Base-by-base conservation (phyloP, 768 basidiomycete species). In the Psilocybe subaeruginosa region DNA sequence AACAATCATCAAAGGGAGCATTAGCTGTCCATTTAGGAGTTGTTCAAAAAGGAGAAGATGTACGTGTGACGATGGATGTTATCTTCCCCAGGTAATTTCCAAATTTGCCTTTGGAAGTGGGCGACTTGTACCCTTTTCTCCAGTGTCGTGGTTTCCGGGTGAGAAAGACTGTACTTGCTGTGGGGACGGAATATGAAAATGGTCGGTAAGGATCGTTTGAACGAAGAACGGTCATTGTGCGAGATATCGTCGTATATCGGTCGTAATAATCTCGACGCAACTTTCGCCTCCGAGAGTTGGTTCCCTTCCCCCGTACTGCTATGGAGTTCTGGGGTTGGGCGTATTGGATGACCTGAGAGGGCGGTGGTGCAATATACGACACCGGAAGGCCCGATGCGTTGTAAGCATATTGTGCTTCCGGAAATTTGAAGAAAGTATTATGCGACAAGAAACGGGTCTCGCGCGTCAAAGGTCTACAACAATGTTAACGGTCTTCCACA, bases 101-200 rank as follows among this genome's bases (percentile, higher is more conserved):
- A 27, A 66, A 41, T 19, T 62, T 62, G 8, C 62, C 61, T 47
- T 63, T 57, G 16, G 51, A 53, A 23, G 65, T 58, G 8, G 65
- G 59, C 17, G 65, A 63, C 54, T 49, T 61, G 48, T 66, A 66
- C 19, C 59, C 59, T 12, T 59, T 53, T 41, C 65, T 60, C 65
- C 65, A 66, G 29, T 55, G 39, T 23, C 37, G 51, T 2, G 65
- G 65, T 14, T 61, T 66, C 16, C 59, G 51, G 33, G 37, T 16
- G 30, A 66, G 61, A 16, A 33, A 59, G 19, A 58, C 39, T 5
- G 58, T 55, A 16, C 46, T 52, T 27, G 52, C 30, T 33, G 56
- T 48, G 7, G 52, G 45, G 1, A 54, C 30, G n/a, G 41, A 14
- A 23, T 54, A 55, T 27, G 51, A 29, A 39, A 56, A 14, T 33